A percentile compares a stretch with the other conserved stretches of the same genome.
Evolutionary conservation across 768 basidiomycete genomes (phyloP).

Genomic region (Omphalotus guepiniiformis): DNA sequence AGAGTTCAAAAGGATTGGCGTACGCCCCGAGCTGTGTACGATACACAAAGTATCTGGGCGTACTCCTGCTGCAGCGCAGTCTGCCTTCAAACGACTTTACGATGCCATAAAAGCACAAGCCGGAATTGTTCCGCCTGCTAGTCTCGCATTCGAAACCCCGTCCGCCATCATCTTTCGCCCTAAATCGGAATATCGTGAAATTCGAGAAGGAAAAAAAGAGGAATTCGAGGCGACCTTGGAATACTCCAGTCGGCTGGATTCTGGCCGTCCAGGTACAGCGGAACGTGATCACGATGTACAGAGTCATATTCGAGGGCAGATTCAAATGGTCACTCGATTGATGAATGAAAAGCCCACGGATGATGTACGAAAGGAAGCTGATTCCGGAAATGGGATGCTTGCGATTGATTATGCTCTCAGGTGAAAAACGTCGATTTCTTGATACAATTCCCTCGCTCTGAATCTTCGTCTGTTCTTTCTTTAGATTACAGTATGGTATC

Average conservation of each 20-base stretch:
- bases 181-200: background rate
- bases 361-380: constrained; percentile 10
- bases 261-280: background rate
- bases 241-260: background rate
- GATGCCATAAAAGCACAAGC: background rate
- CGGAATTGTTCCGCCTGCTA: background rate
- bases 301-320: background rate
- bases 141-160: background rate
- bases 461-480: background rate
- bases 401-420: constrained; percentile 12
- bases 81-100: constrained; percentile 1
- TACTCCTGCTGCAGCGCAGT: background rate
- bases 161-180: background rate
- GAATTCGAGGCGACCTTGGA: background rate
- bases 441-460: background rate
- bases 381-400: constrained; percentile 4
- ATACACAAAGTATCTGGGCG: constrained; percentile 14
- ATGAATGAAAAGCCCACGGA: constrained; percentile 2
- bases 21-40: constrained; percentile 20
- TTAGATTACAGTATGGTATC: constrained; percentile 1
- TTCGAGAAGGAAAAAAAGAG: background rate
- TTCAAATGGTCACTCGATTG: background rate
- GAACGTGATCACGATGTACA: background rate
- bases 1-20: constrained; percentile 25
- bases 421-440: background rate